A percentile compares a stretch with the other conserved stretches of the same genome.
Evolutionary conservation across 2,329 filamentous ascomycete species (phyloP).

Genomic region (Paradendryphiella salina): DNA sequence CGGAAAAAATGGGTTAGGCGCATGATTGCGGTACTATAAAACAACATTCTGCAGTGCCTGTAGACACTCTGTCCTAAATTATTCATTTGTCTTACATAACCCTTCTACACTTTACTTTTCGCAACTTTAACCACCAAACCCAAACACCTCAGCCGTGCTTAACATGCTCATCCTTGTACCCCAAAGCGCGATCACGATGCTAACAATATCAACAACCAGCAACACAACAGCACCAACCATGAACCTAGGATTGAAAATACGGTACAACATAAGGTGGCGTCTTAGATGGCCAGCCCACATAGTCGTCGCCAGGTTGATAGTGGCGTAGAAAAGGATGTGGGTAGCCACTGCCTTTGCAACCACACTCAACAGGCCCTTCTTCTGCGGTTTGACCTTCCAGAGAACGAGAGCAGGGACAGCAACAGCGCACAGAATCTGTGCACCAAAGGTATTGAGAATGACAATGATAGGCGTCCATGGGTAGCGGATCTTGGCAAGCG

Average conservation of each 20-base stretch:
- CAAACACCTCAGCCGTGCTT: constrained; percentile 86
- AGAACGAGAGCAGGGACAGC: constrained; percentile 79
- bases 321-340: constrained; percentile 80
- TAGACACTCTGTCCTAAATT: not conserved
- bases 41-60: too few relatives aligned
- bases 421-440: constrained; percentile 79
- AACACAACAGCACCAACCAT: constrained; percentile 77
- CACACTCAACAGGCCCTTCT: constrained; percentile 64
- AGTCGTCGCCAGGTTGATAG: constrained; percentile 82
- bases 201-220: constrained; percentile 75
- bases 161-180: constrained; percentile 76
- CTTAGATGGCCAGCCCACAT: constrained; percentile 86
- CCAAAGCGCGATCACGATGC: constrained; percentile 69
- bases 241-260: constrained; percentile 89
- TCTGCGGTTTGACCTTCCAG: constrained; percentile 85
- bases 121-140: constrained; percentile 47
- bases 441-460: constrained; percentile 82
- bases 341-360: constrained; percentile 72
- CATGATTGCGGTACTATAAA: too few relatives aligned
- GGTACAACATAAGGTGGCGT: constrained; percentile 93
- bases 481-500: constrained; percentile 78
- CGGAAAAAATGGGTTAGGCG: too few relatives aligned
- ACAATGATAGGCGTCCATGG: constrained; percentile 87
- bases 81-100: not conserved
- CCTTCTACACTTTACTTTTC: too few relatives aligned